A percentile compares a stretch with the other conserved stretches of the same genome.
Conservation (phyloP, 257 asterid genomes). For the Capsicum rhomboideum region DNA sequence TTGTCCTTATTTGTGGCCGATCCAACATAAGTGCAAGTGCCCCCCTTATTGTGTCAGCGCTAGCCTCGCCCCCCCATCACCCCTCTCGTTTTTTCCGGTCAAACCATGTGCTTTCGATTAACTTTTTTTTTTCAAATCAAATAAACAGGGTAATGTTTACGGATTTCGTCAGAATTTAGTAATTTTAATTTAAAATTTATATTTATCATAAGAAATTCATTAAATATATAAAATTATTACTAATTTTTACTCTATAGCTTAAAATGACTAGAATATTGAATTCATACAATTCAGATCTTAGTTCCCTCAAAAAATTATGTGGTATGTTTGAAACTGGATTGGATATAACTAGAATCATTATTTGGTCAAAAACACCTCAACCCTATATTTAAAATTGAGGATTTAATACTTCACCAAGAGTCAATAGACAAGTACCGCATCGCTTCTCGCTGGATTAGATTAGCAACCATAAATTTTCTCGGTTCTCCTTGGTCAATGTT, state of each 20-base stretch:
- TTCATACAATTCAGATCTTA: no score
- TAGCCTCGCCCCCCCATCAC: slow-evolving; percentile 13
- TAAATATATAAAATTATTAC: no score
- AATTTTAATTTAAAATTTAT: no score
- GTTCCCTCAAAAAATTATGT: no score
- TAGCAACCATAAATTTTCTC: neutral
- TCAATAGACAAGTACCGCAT: neutral
- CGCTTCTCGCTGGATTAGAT: neutral
- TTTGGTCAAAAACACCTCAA: neutral
- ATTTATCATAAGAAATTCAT: no score
- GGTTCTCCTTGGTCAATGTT: neutral
- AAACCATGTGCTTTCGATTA: neutral
- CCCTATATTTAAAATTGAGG: neutral
- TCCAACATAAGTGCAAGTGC: neutral
- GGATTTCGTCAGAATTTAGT: no score
- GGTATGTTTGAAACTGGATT: neutral
- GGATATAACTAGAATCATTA: neutral
- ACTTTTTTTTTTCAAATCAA: neutral
- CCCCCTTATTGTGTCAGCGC: slow-evolving; percentile 24
- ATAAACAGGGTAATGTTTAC: no score
- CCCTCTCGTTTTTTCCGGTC: slow-evolving; percentile 9
- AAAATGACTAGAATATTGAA: no score
- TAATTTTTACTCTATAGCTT: no score
- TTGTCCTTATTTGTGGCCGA: neutral
- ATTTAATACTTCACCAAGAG: neutral